Base-by-base conservation (phyloP, 2,329 filamentous ascomycete genomes). In the Lecanicillium sp. region DNA sequence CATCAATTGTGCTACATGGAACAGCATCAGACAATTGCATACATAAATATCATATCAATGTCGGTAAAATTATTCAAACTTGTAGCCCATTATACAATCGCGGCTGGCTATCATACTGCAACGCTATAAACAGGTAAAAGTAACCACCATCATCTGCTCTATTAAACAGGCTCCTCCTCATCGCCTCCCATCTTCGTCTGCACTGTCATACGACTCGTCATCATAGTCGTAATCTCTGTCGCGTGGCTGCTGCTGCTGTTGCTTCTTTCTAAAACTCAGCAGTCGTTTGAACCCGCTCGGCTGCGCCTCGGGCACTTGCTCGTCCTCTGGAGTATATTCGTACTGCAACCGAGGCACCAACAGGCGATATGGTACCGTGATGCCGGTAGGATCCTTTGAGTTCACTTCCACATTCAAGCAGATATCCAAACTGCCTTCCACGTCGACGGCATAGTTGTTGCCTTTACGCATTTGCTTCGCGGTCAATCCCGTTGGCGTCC, bases 371-470 rank as follows among this genome's bases (percentile, higher is more conserved):
- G 88, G 87, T 36, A 79, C 77, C 1, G 92, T 98, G 46, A 87
- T 87, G 12, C 92, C 94, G 0, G 84, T 74, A 1, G 92, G 90
- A 51, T 98, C 88, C 46, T 78, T 79, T 32, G 85, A 76, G 51
- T 83, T 88, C 44, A 96, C 79, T 62, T 98, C 92, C 45, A 95
- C 79, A 51, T 96, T 95, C 31, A 98, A 63, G 36, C 79, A 84
- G 27, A 98, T 81, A 48, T 96, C 88, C 9, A 98, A 67, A 0
- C 87, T 88, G 20, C 83, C 84, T 55, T 92, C 78, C 1, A 96
- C 69, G 54, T 95, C 79, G 43, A 97, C 75, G 9, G 75, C 71
- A 31, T 69, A 68, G 14, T 67, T 66, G 29, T 71, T 67, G 3
- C 68, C 58, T 45, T 73, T 71, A 50, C 69, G 72, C 48, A 72